Conservation (phyloP, 2,329 filamentous ascomycete species). For the Epichloe coenophiala region DNA sequence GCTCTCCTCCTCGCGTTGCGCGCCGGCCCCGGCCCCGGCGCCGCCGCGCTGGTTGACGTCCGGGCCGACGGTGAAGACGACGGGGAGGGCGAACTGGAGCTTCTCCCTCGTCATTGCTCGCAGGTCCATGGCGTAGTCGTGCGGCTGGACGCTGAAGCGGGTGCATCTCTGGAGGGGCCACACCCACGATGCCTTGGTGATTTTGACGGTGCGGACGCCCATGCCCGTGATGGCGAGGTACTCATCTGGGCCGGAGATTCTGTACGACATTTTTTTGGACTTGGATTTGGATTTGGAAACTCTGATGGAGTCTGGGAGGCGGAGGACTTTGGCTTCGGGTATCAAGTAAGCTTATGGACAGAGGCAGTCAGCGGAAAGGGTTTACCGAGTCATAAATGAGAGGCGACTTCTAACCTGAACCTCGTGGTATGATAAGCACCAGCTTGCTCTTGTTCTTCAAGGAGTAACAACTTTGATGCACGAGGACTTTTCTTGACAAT, state of each 20-base stretch:
- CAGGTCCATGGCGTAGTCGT: constrained; percentile 70
- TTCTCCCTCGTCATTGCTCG: constrained; percentile 86
- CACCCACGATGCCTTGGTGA: constrained; percentile 65
- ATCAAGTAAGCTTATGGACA: not conserved
- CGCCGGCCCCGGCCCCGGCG: constrained; percentile 25
- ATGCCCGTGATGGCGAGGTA: constrained; percentile 82
- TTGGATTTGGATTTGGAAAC: too few species aligned
- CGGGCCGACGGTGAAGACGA: constrained; percentile 77
- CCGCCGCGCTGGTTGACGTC: constrained; percentile 45
- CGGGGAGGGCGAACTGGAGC: constrained; percentile 66
- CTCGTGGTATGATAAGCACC: too few species aligned
- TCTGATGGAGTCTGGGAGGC: too few species aligned
- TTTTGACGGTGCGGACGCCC: constrained; percentile 58
- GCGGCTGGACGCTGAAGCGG: constrained; percentile 54
- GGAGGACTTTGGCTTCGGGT: too few species aligned
- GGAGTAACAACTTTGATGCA: too few species aligned
- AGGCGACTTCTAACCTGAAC: too few species aligned
- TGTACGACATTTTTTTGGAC: constrained; percentile 38
- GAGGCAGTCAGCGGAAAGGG: too few species aligned
- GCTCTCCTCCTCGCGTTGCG: constrained; percentile 3
- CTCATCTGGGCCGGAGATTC: constrained; percentile 61
- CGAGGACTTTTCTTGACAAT: too few species aligned
- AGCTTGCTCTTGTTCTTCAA: too few species aligned
- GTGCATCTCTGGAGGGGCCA: constrained; percentile 56
- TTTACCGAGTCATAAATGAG: too few species aligned